Evolutionary conservation across 2,329 filamentous ascomycete genomes (phyloP).

Genomic region (Emmonsiellopsis sp.): DNA sequence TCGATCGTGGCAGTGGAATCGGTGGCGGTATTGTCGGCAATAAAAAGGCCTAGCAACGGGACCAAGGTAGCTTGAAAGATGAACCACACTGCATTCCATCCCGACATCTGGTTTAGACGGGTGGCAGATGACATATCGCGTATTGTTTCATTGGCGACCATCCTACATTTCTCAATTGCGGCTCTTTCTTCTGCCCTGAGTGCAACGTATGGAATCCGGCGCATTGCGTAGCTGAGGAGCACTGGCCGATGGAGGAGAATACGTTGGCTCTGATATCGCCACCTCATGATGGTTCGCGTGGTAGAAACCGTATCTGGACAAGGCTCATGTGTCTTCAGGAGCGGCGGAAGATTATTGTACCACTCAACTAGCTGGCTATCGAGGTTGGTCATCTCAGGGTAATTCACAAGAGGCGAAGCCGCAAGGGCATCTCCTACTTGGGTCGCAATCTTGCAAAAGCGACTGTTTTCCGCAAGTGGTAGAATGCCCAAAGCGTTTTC

Average conservation of each 20-base stretch:
- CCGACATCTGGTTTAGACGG: constrained; percentile 63
- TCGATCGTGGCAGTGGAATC: constrained; percentile 50
- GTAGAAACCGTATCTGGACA: constrained; percentile 63
- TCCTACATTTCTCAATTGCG: constrained; percentile 59
- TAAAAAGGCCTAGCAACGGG: constrained; percentile 62
- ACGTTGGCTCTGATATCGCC: constrained; percentile 69
- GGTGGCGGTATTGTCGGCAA: constrained; percentile 36
- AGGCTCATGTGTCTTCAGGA: constrained; percentile 54
- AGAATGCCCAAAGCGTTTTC: constrained; percentile 56
- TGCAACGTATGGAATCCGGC: constrained; percentile 41
- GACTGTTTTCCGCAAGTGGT: constrained; percentile 64
- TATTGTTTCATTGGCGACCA: constrained; percentile 61
- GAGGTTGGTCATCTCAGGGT: constrained; percentile 55
- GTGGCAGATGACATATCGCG: constrained; percentile 63
- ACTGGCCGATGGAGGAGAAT: constrained; percentile 67
- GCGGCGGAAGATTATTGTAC: constrained; percentile 61
- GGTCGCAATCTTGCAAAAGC: constrained; percentile 70
- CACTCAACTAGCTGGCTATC: constrained; percentile 62
- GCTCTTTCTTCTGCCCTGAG: constrained; percentile 53
- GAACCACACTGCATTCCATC: constrained; percentile 76
- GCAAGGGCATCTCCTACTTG: constrained; percentile 68
- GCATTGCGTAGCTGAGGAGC: constrained; percentile 55
- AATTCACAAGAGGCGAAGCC: constrained; percentile 56
- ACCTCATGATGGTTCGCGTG: constrained; percentile 66
- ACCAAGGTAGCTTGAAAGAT: constrained; percentile 74